Conservation (phyloP, 805 yeast species). For the Kazachstania viticola region DNA sequence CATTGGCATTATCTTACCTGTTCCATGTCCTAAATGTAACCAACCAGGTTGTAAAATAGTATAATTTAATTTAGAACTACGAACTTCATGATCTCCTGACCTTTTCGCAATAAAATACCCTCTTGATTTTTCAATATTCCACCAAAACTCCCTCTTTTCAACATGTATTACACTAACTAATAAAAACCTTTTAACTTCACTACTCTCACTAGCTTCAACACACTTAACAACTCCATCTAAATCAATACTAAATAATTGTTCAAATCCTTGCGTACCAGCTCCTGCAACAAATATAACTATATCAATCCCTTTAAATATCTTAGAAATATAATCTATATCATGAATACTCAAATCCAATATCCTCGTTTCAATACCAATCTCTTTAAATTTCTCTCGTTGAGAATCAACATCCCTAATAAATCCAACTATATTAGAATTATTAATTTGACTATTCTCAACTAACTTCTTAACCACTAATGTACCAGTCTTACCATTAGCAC, state of each 20-base stretch:
- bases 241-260: slow-evolving; percentile 38
- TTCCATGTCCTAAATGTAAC: slow-evolving; percentile 18
- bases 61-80: slow-evolving; percentile 34
- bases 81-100: slow-evolving; percentile 41
- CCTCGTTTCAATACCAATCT: not conserved
- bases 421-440: not conserved
- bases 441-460: not conserved
- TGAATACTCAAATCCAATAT: not conserved
- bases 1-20: slow-evolving; percentile 31
- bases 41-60: slow-evolving; percentile 46
- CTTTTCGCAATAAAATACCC: slow-evolving; percentile 49
- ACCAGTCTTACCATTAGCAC: slow-evolving; percentile 56
- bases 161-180: slow-evolving; percentile 46
- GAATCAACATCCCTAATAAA: not conserved
- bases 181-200: slow-evolving; percentile 34
- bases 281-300: slow-evolving; percentile 53
- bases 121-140: slow-evolving; percentile 26
- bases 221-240: slow-evolving; percentile 49
- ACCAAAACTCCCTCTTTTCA: slow-evolving; percentile 36
- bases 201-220: slow-evolving; percentile 40
- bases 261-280: slow-evolving; percentile 43
- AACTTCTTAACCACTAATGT: slow-evolving; percentile 27
- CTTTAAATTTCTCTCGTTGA: not conserved
- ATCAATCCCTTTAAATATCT: slow-evolving; percentile 34
- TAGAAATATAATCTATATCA: slow-evolving; percentile 7